Conservation (phyloP, 2,329 filamentous ascomycete genomes). For the Penicillium fuscoglaucum region DNA sequence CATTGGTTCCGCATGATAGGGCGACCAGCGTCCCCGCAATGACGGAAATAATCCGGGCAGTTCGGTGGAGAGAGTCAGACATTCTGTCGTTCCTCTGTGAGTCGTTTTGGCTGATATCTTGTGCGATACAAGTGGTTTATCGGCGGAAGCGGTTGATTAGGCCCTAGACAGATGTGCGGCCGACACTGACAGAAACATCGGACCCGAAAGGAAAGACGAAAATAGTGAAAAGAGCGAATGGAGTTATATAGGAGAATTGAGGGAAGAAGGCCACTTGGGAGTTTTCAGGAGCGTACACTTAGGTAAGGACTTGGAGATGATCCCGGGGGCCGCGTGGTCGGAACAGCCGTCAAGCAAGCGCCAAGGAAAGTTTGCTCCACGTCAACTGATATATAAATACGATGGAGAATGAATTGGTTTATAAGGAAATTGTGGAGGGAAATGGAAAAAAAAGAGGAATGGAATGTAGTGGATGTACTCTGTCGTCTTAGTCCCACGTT, state of each 20-base stretch:
- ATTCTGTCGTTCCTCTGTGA: constrained; percentile 20
- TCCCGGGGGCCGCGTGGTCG: constrained; percentile 7
- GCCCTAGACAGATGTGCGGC: constrained; percentile 7
- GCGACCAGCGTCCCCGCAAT: constrained; percentile 81
- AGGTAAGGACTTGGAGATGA: constrained; percentile 7
- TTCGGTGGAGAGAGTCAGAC: constrained; percentile 31
- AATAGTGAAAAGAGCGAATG: constrained; percentile 6
- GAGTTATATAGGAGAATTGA: constrained; percentile 1
- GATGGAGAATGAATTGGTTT: not conserved
- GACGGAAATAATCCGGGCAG: constrained; percentile 75
- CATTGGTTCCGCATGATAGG: constrained; percentile 90
- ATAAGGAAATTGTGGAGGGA: not conserved
- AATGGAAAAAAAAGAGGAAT: not conserved
- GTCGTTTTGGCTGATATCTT: not conserved
- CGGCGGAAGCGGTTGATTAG: constrained; percentile 3
- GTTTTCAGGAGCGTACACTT: constrained; percentile 8
- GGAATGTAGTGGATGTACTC: not conserved
- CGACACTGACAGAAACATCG: constrained; percentile 5
- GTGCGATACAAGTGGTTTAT: not conserved
- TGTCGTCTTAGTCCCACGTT: not conserved
- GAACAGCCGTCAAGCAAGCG: constrained; percentile 3
- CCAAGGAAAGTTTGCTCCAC: constrained; percentile 7
- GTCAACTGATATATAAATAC: constrained; percentile 3
- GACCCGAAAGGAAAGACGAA: not conserved
- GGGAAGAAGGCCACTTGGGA: not conserved